Conservation (phyloP, 1,284 basidiomycete genomes). For the Tremellales sp. region DNA sequence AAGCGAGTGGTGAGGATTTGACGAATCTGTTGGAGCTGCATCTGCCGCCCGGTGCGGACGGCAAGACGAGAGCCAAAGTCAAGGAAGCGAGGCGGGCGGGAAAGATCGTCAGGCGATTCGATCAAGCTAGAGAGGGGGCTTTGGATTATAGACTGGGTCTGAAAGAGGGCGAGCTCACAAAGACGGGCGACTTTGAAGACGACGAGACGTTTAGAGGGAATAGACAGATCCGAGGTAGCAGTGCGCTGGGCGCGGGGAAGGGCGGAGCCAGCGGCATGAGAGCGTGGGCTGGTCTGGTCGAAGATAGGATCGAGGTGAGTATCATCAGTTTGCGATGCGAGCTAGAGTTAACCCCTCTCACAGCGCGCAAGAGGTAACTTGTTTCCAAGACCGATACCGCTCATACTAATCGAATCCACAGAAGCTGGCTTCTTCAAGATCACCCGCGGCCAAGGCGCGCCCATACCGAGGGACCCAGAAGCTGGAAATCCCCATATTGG, state of each 20-base stretch:
- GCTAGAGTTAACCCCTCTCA: constrained; percentile 1
- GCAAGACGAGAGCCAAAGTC: constrained; percentile 55
- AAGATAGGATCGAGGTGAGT: constrained; percentile 72
- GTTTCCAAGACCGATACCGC: constrained; percentile 23
- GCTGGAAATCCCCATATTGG: constrained; percentile 77
- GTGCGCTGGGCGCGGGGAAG: constrained; percentile 38
- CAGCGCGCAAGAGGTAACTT: constrained; percentile 35
- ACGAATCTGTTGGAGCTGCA: constrained; percentile 41
- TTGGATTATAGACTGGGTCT: constrained; percentile 63
- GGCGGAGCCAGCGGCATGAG: constrained; percentile 54
- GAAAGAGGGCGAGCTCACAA: constrained; percentile 52
- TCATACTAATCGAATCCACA: background rate
- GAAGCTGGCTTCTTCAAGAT: constrained; percentile 65
- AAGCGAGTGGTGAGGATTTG: constrained; percentile 21
- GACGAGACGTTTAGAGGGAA: constrained; percentile 53
- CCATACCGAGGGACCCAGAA: constrained; percentile 59
- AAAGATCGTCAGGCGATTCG: constrained; percentile 58
- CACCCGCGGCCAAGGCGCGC: constrained; percentile 72
- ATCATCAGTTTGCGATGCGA: background rate
- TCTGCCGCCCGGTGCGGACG: constrained; percentile 50
- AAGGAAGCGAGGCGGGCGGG: constrained; percentile 56
- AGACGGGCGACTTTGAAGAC: constrained; percentile 53
- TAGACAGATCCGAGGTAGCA: constrained; percentile 51
- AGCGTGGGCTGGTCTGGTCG: constrained; percentile 70
- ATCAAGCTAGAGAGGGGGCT: constrained; percentile 64